Conservation (phyloP, 2,329 filamentous ascomycete genomes). For the Alternaria infectoria region DNA sequence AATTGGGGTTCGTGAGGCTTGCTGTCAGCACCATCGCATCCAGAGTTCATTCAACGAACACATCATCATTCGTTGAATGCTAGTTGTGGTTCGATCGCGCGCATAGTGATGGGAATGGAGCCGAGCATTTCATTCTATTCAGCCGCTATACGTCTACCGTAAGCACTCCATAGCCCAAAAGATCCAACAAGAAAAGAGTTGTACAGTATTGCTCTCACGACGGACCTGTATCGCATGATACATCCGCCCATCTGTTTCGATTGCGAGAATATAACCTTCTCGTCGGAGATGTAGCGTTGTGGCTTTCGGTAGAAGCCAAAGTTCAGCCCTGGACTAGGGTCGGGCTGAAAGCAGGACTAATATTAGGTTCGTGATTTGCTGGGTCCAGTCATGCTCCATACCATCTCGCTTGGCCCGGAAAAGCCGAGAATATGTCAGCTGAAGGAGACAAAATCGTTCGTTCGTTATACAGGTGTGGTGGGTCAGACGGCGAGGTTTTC, state of each 20-base stretch:
- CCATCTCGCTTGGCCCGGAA: conserved; percentile 9
- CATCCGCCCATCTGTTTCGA: background rate
- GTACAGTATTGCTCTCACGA: background rate
- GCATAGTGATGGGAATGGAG: conserved; percentile 5
- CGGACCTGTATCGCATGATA: background rate
- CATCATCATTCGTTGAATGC: conserved; percentile 12
- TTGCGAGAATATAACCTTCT: background rate
- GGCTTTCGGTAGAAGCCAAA: background rate
- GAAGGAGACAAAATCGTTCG: background rate
- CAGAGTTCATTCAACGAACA: conserved; percentile 6
- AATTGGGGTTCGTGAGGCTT: conserved; percentile 13
- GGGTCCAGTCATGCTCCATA: conserved; percentile 15
- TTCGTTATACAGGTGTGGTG: conserved; percentile 1
- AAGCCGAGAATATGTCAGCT: conserved; percentile 18
- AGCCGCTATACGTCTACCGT: conserved; percentile 6
- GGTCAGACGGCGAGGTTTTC: conserved; percentile 10
- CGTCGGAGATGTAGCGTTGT: background rate
- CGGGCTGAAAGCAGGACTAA: conserved; percentile 25
- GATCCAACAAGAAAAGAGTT: background rate
- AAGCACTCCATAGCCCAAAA: conserved; percentile 1
- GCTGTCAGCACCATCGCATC: conserved; percentile 13
- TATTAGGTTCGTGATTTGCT: conserved; percentile 19
- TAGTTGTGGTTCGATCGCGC: conserved; percentile 6
- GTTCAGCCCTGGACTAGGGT: conserved; percentile 15
- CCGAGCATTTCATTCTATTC: conserved; percentile 10